These are phyloP conservation scores for Globisporangium mamillatum DNA, from an alignment of 352 stramenopile species.

Conservation along the genomic window DNA sequence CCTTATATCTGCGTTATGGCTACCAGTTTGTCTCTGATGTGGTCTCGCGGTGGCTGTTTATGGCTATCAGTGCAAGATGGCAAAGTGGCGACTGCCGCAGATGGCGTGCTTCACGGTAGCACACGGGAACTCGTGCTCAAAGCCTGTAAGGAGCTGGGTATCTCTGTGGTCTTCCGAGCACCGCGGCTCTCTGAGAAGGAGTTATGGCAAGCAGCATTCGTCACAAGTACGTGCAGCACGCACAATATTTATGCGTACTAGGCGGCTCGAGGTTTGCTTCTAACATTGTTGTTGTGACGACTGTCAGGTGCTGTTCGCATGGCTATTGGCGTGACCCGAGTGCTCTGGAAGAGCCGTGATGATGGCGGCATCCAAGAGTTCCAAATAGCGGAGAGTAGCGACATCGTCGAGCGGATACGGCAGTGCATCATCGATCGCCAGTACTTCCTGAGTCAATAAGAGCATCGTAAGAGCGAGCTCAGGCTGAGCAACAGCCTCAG, in stretches of 20 bases:
- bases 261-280: background rate
- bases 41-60: background rate
- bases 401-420: conserved; percentile 16
- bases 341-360: conserved; percentile 3
- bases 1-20: background rate
- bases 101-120: conserved; percentile 52
- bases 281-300: background rate
- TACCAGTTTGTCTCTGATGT: background rate
- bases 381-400: background rate
- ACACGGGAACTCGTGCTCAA: conserved; percentile 59
- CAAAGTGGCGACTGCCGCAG: conserved; percentile 43
- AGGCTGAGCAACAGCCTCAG: background rate
- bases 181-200: conserved; percentile 50
- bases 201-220: conserved; percentile 63
- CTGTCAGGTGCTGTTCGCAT: conserved; percentile 18
- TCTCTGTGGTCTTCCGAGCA: conserved; percentile 53
- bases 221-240: conserved; percentile 52
- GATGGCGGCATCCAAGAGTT: conserved; percentile 7
- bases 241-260: background rate
- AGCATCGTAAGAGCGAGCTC: background rate
- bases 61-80: conserved; percentile 34
- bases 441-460: conserved; percentile 13
- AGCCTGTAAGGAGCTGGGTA: conserved; percentile 50
- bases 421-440: conserved; percentile 9
- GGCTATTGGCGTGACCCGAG: conserved; percentile 12